A percentile compares a stretch with the other conserved stretches of the same genome.
phyloP scores from a whole-genome alignment of 805 yeast species.

The Saccharomycopsis selenospora region DNA sequence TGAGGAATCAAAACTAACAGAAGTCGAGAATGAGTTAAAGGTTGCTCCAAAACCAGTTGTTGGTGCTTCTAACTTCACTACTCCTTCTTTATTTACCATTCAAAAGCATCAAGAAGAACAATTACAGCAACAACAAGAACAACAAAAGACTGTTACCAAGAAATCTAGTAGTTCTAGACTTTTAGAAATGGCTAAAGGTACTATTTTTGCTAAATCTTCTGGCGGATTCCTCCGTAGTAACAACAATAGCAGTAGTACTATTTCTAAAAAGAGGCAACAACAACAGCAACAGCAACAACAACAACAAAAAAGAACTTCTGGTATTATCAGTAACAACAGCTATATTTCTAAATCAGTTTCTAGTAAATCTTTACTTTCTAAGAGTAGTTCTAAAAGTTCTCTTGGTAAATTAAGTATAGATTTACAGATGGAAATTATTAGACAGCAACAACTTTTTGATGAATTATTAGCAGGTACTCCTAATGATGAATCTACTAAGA shows the following conservation, averaged over 20 bases:
- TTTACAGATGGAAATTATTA: slow-evolving; percentile 4
- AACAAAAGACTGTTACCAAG: neutral
- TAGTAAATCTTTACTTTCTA: neutral
- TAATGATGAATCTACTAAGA: neutral
- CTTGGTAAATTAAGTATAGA: neutral
- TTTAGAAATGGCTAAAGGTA: slow-evolving; percentile 1
- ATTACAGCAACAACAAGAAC: neutral
- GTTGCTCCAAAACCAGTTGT: slow-evolving; percentile 12
- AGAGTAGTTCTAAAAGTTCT: slow-evolving; percentile 4
- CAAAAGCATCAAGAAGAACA: neutral
- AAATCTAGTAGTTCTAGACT: neutral
- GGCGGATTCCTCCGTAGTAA: neutral
- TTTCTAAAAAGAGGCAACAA: slow-evolving; percentile 1
- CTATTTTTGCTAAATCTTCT: neutral
- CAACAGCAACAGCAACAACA: neutral
- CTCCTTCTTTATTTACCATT: neutral
- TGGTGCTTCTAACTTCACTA: neutral
- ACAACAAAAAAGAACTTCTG: slow-evolving; percentile 2
- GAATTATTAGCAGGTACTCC: slow-evolving; percentile 1
- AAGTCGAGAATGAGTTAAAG: neutral
- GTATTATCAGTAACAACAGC: neutral
- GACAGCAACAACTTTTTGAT: slow-evolving; percentile 11
- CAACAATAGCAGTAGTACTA: neutral
- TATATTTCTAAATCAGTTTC: slow-evolving; percentile 5
- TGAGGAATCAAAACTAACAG: neutral